Evolutionary conservation across 1,284 basidiomycete species (phyloP), one percentile per base, ranked within the genome.

Genomic region (Microbotryum scabiosae): DNA sequence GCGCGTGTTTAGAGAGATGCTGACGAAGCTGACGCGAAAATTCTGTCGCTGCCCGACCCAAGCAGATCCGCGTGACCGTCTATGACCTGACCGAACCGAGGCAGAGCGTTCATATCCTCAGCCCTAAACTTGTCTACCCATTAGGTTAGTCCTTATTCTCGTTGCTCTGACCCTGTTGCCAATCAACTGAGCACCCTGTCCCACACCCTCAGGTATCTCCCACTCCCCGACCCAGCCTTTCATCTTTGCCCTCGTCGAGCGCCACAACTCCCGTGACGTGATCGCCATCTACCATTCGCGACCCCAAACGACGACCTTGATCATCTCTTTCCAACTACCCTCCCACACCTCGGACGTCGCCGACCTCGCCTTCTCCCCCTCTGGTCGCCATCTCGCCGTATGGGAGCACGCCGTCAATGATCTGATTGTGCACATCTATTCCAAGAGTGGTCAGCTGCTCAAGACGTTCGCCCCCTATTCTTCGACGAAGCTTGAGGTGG

Each of bases 311-410:
- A 23, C 14, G 44, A 26, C n/a, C 21, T 32, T 20, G 12, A 14
- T 2, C 21, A 46, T 70, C 68, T 64, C 62, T 41, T 63, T 71
- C 43, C 44, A 56, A 7, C 48, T 70, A 4, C 51, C 49, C 7
- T 54, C 60, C 14, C 59, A 61, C 1, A 57, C 66, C 4, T 59
- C 50, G 7, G 69, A 72, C 45, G 56, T 66, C 16, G 60, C 51
- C 20, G 65, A 65, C 25, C 43, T 72, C 25, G 32, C 56, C 20
- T 70, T 62, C 62, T 67, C 64, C 10, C 70, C 70, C 0, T 68
- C 69, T 49, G 68, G 68, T 1, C 58, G 63, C 12, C 69, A 69
- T 50, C 30, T 72, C 48, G 68, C 69, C 1, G 51, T 68, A 1
- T 70, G 70, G 69, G 66, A 68, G 18, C 53, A 41, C 16, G 51